Conservation (phyloP, 179 eudicot species). For the Spinacia oleracea region DNA sequence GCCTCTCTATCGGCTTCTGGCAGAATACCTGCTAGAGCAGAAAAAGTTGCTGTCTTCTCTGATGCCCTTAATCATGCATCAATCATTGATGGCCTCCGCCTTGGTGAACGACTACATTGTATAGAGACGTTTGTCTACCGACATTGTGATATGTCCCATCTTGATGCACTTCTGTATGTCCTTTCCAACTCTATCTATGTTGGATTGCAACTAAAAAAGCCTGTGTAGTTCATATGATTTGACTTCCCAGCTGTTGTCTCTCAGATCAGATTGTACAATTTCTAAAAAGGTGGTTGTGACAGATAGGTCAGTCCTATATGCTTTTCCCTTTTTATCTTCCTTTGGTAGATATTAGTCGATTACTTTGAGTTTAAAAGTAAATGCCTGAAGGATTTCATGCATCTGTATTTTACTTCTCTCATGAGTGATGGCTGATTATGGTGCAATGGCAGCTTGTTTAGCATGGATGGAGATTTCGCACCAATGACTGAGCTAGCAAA, state of each 20-base stretch:
- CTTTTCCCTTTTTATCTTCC: conserved; percentile 6
- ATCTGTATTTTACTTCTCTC: neutral
- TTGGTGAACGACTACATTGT: conserved; percentile 72
- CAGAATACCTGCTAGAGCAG: conserved; percentile 47
- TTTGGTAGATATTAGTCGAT: neutral
- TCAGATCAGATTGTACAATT: conserved; percentile 60
- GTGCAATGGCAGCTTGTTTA: conserved; percentile 74
- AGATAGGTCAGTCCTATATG: conserved; percentile 60
- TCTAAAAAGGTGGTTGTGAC: conserved; percentile 78
- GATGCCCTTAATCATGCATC: conserved; percentile 97
- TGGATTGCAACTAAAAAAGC: conserved; percentile 8
- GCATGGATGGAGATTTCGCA: conserved; percentile 99
- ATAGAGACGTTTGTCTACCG: conserved; percentile 69
- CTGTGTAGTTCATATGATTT: conserved; percentile 3
- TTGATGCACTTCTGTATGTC: conserved; percentile 71
- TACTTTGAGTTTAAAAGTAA: neutral
- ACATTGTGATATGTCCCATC: conserved; percentile 92
- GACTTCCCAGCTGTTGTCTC: conserved; percentile 26
- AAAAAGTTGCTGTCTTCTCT: conserved; percentile 84
- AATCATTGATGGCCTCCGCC: conserved; percentile 93
- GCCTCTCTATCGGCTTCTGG: conserved; percentile 60
- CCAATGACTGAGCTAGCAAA: conserved; percentile 75
- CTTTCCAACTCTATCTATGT: neutral
- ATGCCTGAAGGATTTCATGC: neutral
- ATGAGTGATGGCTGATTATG: conserved; percentile 1